These are phyloP conservation scores for Pseudocercospora vitis DNA, from an alignment of 2,329 filamentous ascomycete genomes.

Conservation along the genomic window DNA sequence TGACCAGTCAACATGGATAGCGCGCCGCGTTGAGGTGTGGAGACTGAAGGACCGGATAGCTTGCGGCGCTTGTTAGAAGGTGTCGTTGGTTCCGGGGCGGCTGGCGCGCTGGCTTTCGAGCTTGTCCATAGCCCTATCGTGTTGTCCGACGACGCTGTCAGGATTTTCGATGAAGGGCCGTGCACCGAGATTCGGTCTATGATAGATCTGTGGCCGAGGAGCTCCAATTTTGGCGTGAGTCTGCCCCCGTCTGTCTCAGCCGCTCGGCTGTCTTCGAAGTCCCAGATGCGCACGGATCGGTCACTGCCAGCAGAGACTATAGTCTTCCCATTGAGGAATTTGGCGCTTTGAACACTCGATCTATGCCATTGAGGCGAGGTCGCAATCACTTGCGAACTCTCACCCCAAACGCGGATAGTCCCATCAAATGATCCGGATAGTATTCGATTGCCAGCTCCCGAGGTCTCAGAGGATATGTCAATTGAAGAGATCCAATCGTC, in stretches of 20 bases:
- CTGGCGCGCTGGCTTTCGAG: slow-evolving; percentile 71
- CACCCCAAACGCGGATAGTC: slow-evolving; percentile 83
- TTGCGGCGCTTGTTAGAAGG: slow-evolving; percentile 77
- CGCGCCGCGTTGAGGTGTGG: slow-evolving; percentile 70
- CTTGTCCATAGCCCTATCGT: slow-evolving; percentile 86
- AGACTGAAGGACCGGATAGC: slow-evolving; percentile 48
- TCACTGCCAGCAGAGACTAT: slow-evolving; percentile 83
- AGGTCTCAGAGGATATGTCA: slow-evolving; percentile 70
- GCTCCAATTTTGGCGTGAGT: slow-evolving; percentile 72
- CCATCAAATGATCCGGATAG: slow-evolving; percentile 95
- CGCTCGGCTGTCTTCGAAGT: slow-evolving; percentile 65
- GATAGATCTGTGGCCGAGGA: slow-evolving; percentile 76
- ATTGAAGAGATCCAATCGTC: slow-evolving; percentile 94
- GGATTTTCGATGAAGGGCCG: slow-evolving; percentile 69
- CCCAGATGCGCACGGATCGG: slow-evolving; percentile 84
- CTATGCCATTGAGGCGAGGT: slow-evolving; percentile 74
- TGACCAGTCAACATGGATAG: slow-evolving; percentile 72
- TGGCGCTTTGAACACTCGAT: slow-evolving; percentile 75
- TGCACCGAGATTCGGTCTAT: slow-evolving; percentile 76
- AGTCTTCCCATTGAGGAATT: slow-evolving; percentile 69
- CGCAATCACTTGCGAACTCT: slow-evolving; percentile 79
- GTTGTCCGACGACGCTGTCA: slow-evolving; percentile 83
- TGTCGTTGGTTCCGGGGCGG: slow-evolving; percentile 68
- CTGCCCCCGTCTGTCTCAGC: slow-evolving; percentile 33
- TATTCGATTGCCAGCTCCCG: slow-evolving; percentile 65